Conservation (phyloP, 73 alveolate species). For the Symbiodinium natans region DNA sequence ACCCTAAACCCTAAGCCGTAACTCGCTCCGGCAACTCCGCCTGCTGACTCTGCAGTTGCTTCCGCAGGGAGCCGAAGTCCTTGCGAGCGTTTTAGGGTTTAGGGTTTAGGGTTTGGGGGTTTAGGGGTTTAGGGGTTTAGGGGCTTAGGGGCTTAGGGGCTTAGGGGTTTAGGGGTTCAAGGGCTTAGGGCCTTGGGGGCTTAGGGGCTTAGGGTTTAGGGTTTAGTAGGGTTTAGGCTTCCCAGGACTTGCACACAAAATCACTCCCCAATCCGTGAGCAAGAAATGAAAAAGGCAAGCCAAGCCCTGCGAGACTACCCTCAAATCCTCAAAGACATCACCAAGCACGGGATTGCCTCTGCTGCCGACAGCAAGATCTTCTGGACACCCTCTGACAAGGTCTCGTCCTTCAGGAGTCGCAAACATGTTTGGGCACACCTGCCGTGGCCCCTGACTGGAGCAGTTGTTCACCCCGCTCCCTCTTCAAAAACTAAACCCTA, state of each 20-base stretch:
- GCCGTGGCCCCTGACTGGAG: too few species aligned
- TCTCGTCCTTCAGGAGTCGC: neutral
- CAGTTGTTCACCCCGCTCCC: too few species aligned
- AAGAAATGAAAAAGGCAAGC: neutral
- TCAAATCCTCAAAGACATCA: neutral
- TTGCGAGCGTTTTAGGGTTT: neutral
- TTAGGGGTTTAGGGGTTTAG: neutral
- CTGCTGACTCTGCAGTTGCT: slow-evolving; percentile 84
- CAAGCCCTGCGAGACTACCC: neutral
- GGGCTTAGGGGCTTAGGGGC: neutral
- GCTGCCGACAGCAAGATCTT: neutral
- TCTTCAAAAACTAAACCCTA: too few species aligned
- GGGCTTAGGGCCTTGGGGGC: too few species aligned
- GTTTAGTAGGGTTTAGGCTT: neutral
- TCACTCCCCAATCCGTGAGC: neutral
- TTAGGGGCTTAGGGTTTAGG: neutral
- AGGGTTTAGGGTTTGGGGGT: neutral
- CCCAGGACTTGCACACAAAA: neutral
- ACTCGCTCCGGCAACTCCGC: neutral
- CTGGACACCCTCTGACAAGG: neutral
- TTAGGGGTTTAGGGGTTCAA: neutral
- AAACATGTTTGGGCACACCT: too few species aligned
- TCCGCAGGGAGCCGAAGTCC: slow-evolving; percentile 83
- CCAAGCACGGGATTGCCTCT: neutral
- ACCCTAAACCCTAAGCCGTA: too few species aligned